Base-by-base conservation (phyloP, 805 yeast genomes). In the Metschnikowia colocasiae region DNA sequence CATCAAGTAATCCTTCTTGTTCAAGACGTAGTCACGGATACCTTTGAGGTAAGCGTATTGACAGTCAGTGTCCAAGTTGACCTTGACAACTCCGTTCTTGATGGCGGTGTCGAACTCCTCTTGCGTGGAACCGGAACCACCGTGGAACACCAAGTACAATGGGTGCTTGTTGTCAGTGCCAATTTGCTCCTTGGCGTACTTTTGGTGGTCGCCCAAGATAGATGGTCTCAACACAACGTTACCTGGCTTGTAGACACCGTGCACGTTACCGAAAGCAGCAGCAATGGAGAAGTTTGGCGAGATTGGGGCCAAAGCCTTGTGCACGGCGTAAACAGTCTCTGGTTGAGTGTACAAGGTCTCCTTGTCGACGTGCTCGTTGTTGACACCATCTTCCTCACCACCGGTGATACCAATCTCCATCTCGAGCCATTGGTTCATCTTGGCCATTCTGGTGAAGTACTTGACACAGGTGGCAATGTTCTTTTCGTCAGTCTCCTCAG, bases 341-440 rank as follows among this genome's bases (percentile, higher is more conserved):
- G 99, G 89, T 62, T 83, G 82, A 61, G 99, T 94, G 87, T 92
- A 94, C 64, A 94, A 79, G 56, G 86, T 71, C 55, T 87, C 90
- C 76, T 86, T 85, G 68, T 82, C 81, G 59, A 88, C 97, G 71
- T 82, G 80, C 75, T 92, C 95, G 83, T 94, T 94, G 85, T 94
- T 94, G 66, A 94, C 99, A 84, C 99, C 99, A 70, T 94, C 99
- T 79, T 94, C 99, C 81, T 94, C 99, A 85, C 99, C 99, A 78
- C 99, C 99, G 71, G 99, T 94, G 83, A 94, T 94, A 83, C 99
- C 99, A 70, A 94, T 94, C 81, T 94, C 99, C 99, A 94, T 94
- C 82, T 94, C 99, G 70, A 94, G 83, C 94, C 94, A 94, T 80
- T 92, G 98, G 77, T 82, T 79, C 82, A 92, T 79, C 78, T 87